These are phyloP conservation scores for Spathaspora sp. DNA, from an alignment of 1,139 yeast genomes.

Conservation along the genomic window DNA sequence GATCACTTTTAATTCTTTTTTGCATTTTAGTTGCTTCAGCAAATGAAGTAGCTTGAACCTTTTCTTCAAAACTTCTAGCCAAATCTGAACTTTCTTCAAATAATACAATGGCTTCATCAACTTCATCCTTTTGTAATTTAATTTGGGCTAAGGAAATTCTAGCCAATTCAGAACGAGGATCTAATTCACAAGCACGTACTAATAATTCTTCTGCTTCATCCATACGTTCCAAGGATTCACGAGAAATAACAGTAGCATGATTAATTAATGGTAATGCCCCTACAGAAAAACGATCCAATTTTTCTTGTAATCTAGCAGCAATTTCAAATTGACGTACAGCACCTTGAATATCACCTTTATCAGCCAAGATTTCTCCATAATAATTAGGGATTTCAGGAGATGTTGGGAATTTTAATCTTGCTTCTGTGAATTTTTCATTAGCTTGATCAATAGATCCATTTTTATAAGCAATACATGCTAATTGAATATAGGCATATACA, in stretches of 20 bases:
- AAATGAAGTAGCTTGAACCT: slow-evolving; percentile 86
- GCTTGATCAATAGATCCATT: slow-evolving; percentile 63
- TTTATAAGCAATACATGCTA: slow-evolving; percentile 90
- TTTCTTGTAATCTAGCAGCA: slow-evolving; percentile 80
- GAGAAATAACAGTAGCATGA: slow-evolving; percentile 75
- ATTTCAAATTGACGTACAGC: slow-evolving; percentile 86
- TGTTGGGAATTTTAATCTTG: slow-evolving; percentile 77
- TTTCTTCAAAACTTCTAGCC: slow-evolving; percentile 83
- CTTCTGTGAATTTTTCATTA: slow-evolving; percentile 67
- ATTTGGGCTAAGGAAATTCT: slow-evolving; percentile 88
- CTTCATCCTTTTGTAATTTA: slow-evolving; percentile 77
- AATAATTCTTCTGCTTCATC: slow-evolving; percentile 68
- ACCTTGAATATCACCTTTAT: slow-evolving; percentile 66
- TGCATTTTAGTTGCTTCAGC: slow-evolving; percentile 92
- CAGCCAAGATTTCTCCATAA: slow-evolving; percentile 91
- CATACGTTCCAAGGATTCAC: slow-evolving; percentile 54
- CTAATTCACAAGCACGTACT: slow-evolving; percentile 75
- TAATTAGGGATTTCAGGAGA: slow-evolving; percentile 93
- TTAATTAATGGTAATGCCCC: slow-evolving; percentile 91
- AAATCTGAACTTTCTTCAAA: slow-evolving; percentile 82
- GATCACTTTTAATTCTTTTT: slow-evolving; percentile 67
- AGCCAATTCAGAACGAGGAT: slow-evolving; percentile 87
- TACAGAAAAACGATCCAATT: slow-evolving; percentile 57
- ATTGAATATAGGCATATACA: slow-evolving; percentile 84
- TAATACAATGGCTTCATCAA: slow-evolving; percentile 76